Base-by-base conservation (phyloP, 768 basidiomycete genomes). In the Amanita pallidorosea region DNA sequence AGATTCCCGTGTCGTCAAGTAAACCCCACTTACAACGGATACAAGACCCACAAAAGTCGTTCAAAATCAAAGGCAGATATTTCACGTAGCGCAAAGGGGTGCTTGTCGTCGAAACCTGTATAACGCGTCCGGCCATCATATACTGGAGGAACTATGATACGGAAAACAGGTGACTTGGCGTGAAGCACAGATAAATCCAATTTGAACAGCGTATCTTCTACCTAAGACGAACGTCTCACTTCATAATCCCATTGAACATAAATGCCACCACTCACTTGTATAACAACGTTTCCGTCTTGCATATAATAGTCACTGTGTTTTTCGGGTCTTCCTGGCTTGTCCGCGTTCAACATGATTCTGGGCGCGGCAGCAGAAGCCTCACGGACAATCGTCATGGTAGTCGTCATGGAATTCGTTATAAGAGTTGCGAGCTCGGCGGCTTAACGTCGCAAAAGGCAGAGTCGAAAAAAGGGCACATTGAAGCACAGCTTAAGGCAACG, bases 31-130 rank as follows among this genome's bases (percentile, higher is more conserved):
- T 57, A 81, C 79, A 68, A 65, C 18, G 79, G 76, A 52, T 75
- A 79, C 33, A 80, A 68, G 4, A 80, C 67, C 65, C 74, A 74
- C 2, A 81, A 68, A 46, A 81, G 70, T 2, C 74, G 70, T 29
- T 70, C 67, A 52, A 81, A 80, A 54, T 79, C 77, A 17, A 65
- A 60, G 12, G 69, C 66, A 18, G 66, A 63, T 22, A 74, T 64
- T 17, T 76, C 73, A 18, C 70, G 71, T 9, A 82, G 63, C 2
- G 65, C 60, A 49, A 75, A 71, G 5, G 73, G 70, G 27, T 70
- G 63, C 42, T 47, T 53, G 56, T 53, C 61, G 56, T 64, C 53
- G 53, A 61, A 58, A 34, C 60, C 55, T 15, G 59, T 47, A 52
- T 60, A 47, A 53, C 58, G 54, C 18, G 52, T 48, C 25, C 57